These are phyloP conservation scores for Mucor saturninus DNA, from an alignment of 371 early-diverging fungal genomes.

Conservation along the genomic window DNA sequence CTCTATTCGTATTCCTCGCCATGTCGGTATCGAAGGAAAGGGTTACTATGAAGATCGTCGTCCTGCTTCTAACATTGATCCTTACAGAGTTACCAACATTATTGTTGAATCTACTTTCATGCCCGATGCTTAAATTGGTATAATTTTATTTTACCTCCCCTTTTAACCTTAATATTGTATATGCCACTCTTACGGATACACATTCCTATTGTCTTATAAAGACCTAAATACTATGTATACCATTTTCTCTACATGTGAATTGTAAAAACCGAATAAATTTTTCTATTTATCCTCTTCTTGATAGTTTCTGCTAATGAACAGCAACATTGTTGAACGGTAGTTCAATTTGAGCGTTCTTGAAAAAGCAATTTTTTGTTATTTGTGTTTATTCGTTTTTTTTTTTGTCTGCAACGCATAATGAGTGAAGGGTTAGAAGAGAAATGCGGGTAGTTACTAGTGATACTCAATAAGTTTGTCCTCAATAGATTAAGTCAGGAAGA, in stretches of 20 bases:
- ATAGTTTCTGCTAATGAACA: no score
- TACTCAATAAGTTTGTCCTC: not conserved
- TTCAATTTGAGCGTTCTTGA: no score
- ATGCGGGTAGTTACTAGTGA: not conserved
- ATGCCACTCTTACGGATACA: no score
- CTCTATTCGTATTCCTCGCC: slow-evolving; percentile 71
- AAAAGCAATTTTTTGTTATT: not conserved
- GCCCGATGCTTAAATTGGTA: slow-evolving; percentile 14
- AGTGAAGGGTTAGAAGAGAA: slow-evolving; percentile 3
- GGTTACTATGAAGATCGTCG: slow-evolving; percentile 69
- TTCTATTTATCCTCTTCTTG: no score
- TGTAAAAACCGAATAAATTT: no score
- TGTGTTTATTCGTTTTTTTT: not conserved
- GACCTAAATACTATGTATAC: no score
- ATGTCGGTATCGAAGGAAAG: slow-evolving; percentile 62
- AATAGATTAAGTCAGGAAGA: slow-evolving; percentile 78
- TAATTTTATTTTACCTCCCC: no score
- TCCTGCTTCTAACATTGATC: slow-evolving; percentile 71
- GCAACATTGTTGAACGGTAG: no score
- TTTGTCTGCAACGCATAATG: not conserved
- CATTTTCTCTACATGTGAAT: no score
- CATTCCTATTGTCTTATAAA: no score
- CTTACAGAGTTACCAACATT: slow-evolving; percentile 64
- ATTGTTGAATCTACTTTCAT: slow-evolving; percentile 58
- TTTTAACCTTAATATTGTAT: no score